phyloP scores from a whole-genome alignment of 164 flowering plant species.

The Aristolochia contorta region DNA sequence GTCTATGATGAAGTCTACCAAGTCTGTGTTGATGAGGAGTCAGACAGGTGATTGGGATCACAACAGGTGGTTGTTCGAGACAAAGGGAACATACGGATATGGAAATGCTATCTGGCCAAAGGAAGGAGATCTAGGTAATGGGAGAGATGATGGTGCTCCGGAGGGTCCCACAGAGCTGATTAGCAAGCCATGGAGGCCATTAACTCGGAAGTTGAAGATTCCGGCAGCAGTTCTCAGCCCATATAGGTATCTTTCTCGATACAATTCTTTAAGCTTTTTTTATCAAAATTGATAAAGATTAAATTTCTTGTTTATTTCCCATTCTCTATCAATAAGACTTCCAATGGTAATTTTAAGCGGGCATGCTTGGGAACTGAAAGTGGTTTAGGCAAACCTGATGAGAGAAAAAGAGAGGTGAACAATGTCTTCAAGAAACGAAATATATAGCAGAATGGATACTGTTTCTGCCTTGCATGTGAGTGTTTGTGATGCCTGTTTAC shows the following conservation, averaged over 20 bases:
- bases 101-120: slow-evolving; percentile 70
- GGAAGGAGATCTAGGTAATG: slow-evolving; percentile 27
- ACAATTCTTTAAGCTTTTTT: no score
- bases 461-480: no score
- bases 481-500: no score
- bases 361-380: background rate
- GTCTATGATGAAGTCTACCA: slow-evolving; percentile 41
- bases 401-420: no score
- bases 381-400: no score
- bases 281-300: no score
- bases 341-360: background rate
- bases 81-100: slow-evolving; percentile 66
- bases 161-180: slow-evolving; percentile 23
- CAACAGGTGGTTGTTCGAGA: slow-evolving; percentile 71
- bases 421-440: no score
- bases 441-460: no score
- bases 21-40: slow-evolving; percentile 38
- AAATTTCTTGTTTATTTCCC: no score
- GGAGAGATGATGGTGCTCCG: slow-evolving; percentile 20
- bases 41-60: slow-evolving; percentile 73
- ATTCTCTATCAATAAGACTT: background rate
- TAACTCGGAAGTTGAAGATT: slow-evolving; percentile 58
- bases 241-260: slow-evolving; percentile 43
- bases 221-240: slow-evolving; percentile 68
- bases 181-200: slow-evolving; percentile 72